Base-by-base conservation (phyloP, 78 protist species). In the Dictyostelium discoideum region DNA sequence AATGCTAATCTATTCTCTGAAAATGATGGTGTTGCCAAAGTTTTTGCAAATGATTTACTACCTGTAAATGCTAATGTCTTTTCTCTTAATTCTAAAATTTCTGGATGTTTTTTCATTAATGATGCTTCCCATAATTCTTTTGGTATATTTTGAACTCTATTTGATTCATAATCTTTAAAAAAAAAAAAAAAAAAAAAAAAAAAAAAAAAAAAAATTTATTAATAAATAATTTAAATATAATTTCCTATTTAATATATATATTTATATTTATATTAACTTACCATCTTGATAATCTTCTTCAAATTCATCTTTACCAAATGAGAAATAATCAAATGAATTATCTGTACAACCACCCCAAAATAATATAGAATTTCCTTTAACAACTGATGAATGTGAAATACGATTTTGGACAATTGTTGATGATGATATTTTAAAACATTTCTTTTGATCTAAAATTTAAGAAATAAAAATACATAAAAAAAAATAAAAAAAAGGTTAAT, bases 41-140 rank as follows among this genome's bases (percentile, higher is more conserved):
- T 63, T 46, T 42, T 42, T 5, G 83, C 95, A 83, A 81, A 90
- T 8, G 95, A 82, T 69, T 90, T 90, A 13, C 60, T 42, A 39
- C 95, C 95, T 32, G 89, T 90, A 50, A 90, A 82, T 40, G 77
- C n/a, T 42, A 46, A 60, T 29, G 95, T 90, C 63, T 80, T 90
- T 54, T 90, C 95, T 37, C 95, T 67, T 16, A 80, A 46, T 11
- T 90, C 87, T 73, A 90, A 90, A 54, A 90, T 90, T 13, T 90
- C 95, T 82, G 95, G 95, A 90, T 90, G 95, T 39, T 90, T 90
- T 77, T 90, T 90, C 95, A 90, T 90, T 65, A 90, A 90, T 50
- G 95, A 67, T 32, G 88, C 63, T 39, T 90, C 95, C 94, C 95
- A 90, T n/a, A 82, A 50, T 72, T 24, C 84, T 39, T 90, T 90